These are phyloP conservation scores for Lipomyces starkeyi DNA, from an alignment of 805 yeast genomes.

Conservation along the genomic window DNA sequence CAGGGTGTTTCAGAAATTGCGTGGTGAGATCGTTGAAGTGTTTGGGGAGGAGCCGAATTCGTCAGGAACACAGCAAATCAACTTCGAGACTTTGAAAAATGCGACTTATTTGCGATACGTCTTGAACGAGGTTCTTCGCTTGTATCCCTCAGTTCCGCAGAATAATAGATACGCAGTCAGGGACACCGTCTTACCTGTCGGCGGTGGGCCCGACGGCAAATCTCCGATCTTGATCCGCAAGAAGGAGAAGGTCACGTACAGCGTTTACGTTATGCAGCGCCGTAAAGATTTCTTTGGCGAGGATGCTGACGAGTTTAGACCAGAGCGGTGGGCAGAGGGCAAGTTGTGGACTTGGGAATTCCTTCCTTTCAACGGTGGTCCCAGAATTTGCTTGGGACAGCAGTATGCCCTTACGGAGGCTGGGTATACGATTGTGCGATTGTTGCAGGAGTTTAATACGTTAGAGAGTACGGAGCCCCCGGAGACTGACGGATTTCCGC, in stretches of 20 bases:
- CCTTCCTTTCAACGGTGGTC: constrained; percentile 62
- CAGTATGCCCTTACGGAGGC: constrained; percentile 63
- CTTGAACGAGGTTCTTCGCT: constrained; percentile 56
- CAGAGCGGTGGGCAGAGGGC: constrained; percentile 56
- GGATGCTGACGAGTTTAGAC: constrained; percentile 54
- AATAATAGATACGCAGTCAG: constrained; percentile 55
- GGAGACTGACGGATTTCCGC: constrained; percentile 21
- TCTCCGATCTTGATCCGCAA: constrained; percentile 52
- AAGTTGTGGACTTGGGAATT: constrained; percentile 55
- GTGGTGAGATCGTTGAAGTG: constrained; percentile 48
- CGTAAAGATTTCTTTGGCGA: constrained; percentile 51
- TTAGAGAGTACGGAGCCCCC: constrained; percentile 28
- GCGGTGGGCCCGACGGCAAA: constrained; percentile 54
- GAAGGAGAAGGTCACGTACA: constrained; percentile 52
- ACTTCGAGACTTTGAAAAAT: constrained; percentile 58
- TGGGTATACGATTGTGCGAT: constrained; percentile 51
- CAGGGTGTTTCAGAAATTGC: constrained; percentile 45
- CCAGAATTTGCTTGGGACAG: constrained; percentile 61
- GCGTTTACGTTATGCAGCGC: constrained; percentile 54
- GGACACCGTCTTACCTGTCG: constrained; percentile 57
- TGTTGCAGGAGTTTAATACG: constrained; percentile 46
- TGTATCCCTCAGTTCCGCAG: constrained; percentile 59
- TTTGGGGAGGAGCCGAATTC: constrained; percentile 45
- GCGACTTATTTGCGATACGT: constrained; percentile 56
- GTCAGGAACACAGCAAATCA: constrained; percentile 40